Percentiles rank a stretch among this genome's conserved stretches.
Evolutionary conservation across 192 early-diverging fungal species (phyloP).

Genomic region (Podila minutissima): DNA sequence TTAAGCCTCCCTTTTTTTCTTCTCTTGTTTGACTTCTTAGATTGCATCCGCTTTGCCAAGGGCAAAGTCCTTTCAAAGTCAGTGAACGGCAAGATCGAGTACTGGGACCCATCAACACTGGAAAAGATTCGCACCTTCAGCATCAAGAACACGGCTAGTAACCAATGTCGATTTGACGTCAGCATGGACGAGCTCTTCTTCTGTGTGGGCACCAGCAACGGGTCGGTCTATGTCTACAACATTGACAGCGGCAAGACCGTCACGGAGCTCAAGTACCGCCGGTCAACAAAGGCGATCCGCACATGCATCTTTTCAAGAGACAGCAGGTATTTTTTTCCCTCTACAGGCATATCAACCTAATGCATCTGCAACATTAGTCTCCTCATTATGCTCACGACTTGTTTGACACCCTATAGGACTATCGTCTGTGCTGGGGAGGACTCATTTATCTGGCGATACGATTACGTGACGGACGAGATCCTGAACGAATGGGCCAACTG

Average conservation of each 20-base stretch:
- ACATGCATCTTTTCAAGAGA: constrained; percentile 82
- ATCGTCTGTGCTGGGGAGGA: constrained; percentile 81
- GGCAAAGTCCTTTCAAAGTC: constrained; percentile 76
- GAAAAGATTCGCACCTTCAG: constrained; percentile 56
- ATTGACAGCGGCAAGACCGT: constrained; percentile 73
- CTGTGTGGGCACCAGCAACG: constrained; percentile 78
- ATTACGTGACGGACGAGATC: constrained; percentile 79
- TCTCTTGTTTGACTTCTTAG: constrained; percentile 38
- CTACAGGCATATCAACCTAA: not conserved
- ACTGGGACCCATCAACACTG: constrained; percentile 71
- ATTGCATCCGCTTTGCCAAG: constrained; percentile 80
- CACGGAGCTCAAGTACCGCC: constrained; percentile 73
- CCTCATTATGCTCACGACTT: too few species aligned
- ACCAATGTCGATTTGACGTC: constrained; percentile 56
- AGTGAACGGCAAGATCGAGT: constrained; percentile 78
- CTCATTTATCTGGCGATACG: constrained; percentile 85
- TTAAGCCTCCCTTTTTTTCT: not conserved
- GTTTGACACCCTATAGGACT: constrained; percentile 49
- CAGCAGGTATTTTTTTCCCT: constrained; percentile 61
- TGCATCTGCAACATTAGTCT: not conserved
- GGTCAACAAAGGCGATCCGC: constrained; percentile 82
- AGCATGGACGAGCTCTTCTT: constrained; percentile 78
- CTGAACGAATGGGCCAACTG: constrained; percentile 76
- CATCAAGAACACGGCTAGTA: constrained; percentile 52
- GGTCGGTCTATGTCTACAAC: constrained; percentile 76